Evolutionary conservation across 768 basidiomycete genomes (phyloP).

Genomic region (Stropharia rugosoannulata): DNA sequence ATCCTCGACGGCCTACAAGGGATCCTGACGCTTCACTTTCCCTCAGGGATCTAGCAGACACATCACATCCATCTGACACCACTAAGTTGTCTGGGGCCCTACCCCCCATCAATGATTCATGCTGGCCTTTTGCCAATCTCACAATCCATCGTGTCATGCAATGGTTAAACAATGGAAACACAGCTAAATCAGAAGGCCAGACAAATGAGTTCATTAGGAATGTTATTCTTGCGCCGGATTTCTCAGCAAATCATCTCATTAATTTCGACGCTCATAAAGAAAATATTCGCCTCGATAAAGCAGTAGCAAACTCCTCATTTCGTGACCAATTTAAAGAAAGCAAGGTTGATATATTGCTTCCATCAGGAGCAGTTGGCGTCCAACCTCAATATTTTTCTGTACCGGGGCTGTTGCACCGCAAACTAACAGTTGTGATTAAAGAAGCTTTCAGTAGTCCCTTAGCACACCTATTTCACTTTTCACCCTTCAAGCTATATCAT

Average conservation of each 20-base stretch:
- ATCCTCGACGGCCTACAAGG: constrained; percentile 18
- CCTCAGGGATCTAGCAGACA: neutral
- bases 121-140: constrained; percentile 11
- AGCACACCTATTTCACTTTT: constrained; percentile 23
- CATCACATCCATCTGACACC: neutral
- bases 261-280: constrained; percentile 12
- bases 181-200: constrained; percentile 12
- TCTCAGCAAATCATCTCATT: constrained; percentile 10
- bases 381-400: constrained; percentile 19
- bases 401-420: constrained; percentile 25
- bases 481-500: constrained; percentile 26
- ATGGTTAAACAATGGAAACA: constrained; percentile 22
- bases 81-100: neutral
- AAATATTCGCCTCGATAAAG: constrained; percentile 12
- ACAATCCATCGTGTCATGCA: constrained; percentile 16
- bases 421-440: constrained; percentile 22
- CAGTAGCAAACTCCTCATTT: constrained; percentile 1
- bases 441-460: constrained; percentile 17
- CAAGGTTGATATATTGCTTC: constrained; percentile 25
- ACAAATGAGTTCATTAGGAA: constrained; percentile 15
- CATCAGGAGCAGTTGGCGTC: constrained; percentile 20
- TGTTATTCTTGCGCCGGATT: constrained; percentile 17
- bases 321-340: constrained; percentile 10
- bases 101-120: neutral
- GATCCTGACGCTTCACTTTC: constrained; percentile 19